Evolutionary conservation across 805 yeast species (phyloP).

Genomic region (Saturnispora besseyi): DNA sequence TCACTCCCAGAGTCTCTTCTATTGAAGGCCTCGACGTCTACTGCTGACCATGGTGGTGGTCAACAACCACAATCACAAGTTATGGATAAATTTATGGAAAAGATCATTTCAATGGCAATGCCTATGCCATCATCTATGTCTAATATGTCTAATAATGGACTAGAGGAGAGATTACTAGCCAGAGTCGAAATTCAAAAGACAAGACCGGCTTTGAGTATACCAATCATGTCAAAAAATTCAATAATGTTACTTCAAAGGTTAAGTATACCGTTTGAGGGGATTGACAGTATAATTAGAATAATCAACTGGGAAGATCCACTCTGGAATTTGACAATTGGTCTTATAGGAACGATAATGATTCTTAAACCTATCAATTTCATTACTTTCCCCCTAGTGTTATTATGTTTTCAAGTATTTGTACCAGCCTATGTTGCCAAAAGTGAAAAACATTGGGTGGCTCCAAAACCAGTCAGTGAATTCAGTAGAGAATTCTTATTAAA

Average conservation of each 20-base stretch:
- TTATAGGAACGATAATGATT: slow-evolving; percentile 30
- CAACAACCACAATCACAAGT: background rate
- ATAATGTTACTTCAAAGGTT: slow-evolving; percentile 54
- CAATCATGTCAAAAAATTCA: slow-evolving; percentile 58
- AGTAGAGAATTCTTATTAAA: slow-evolving; percentile 71
- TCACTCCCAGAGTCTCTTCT: slow-evolving; percentile 1
- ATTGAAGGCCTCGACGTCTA: background rate
- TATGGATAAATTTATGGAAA: slow-evolving; percentile 60
- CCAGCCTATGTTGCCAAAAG: slow-evolving; percentile 58
- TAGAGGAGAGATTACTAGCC: slow-evolving; percentile 31
- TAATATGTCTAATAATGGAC: slow-evolving; percentile 33
- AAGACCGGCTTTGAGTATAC: slow-evolving; percentile 65
- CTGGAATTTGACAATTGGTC: slow-evolving; percentile 49
- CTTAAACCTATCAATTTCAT: slow-evolving; percentile 51
- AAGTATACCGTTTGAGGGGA: slow-evolving; percentile 48
- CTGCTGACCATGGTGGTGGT: background rate
- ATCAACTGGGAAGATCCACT: slow-evolving; percentile 58
- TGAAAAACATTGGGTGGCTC: slow-evolving; percentile 45
- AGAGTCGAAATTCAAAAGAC: slow-evolving; percentile 52
- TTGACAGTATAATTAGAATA: slow-evolving; percentile 48
- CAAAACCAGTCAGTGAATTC: slow-evolving; percentile 69
- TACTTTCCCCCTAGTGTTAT: slow-evolving; percentile 45
- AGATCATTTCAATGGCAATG: slow-evolving; percentile 59
- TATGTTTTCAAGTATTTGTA: slow-evolving; percentile 48
- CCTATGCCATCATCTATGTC: slow-evolving; percentile 41